Conservation (phyloP, 2,329 filamentous ascomycete species). For the Claviceps pazoutovae region DNA sequence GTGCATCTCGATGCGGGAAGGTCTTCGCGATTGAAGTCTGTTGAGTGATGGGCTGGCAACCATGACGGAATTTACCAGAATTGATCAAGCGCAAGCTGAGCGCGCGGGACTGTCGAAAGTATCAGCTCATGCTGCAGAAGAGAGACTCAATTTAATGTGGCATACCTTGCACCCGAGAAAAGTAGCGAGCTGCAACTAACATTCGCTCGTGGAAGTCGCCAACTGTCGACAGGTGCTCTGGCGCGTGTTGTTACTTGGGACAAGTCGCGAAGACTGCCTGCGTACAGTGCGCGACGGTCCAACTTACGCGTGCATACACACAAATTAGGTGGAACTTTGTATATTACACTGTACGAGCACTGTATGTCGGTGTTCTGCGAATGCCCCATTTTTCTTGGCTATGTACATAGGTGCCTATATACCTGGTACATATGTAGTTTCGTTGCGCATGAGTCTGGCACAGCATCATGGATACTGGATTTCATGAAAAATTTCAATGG, state of each 20-base stretch:
- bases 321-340: neutral
- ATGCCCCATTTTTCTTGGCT: neutral
- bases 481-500: too few species aligned
- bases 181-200: neutral
- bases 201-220: slow-evolving; percentile 1
- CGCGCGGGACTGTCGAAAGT: slow-evolving; percentile 3
- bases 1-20: slow-evolving; percentile 18
- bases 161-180: slow-evolving; percentile 4
- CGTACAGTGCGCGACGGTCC: slow-evolving; percentile 6
- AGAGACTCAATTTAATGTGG: neutral
- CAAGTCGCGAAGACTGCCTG: slow-evolving; percentile 1
- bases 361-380: neutral
- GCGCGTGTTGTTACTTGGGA: slow-evolving; percentile 1
- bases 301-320: neutral
- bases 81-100: slow-evolving; percentile 6
- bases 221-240: neutral
- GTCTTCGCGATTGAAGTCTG: slow-evolving; percentile 11
- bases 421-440: too few species aligned
- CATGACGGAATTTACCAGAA: slow-evolving; percentile 9
- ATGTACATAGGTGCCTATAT: too few species aligned
- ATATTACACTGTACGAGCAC: neutral
- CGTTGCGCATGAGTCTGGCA: too few species aligned
- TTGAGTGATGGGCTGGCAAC: slow-evolving; percentile 11
- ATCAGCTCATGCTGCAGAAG: slow-evolving; percentile 3
- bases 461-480: too few species aligned